Evolutionary conservation across 441 rosid species (phyloP).

Genomic region (Croton setiger): DNA sequence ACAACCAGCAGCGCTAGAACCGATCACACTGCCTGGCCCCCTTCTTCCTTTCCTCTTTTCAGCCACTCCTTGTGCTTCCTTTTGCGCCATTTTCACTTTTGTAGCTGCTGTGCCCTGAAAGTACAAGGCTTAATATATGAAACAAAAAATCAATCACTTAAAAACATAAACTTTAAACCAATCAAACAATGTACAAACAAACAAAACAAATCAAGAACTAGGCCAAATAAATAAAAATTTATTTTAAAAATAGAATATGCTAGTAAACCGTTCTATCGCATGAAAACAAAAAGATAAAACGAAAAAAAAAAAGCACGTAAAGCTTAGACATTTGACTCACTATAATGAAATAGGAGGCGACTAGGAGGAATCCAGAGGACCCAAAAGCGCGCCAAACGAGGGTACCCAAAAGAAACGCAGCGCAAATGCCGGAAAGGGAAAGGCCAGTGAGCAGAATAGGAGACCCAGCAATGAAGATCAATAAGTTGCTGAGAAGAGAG

Average conservation of each 20-base stretch:
- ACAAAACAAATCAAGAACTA: not conserved
- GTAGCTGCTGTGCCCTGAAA: conserved; percentile 92
- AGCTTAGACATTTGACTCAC: conserved; percentile 35
- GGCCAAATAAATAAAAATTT: not conserved
- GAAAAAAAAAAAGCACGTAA: not conserved
- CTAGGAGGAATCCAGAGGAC: conserved; percentile 77
- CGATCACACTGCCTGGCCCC: conserved; percentile 91
- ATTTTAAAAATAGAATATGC: not conserved
- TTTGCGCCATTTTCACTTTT: conserved; percentile 89
- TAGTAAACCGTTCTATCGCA: not conserved
- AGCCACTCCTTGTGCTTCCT: conserved; percentile 94
- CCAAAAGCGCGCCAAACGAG: conserved; percentile 96
- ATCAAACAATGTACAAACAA: not conserved
- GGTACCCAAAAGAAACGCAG: conserved; percentile 82
- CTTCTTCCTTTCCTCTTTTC: conserved; percentile 93
- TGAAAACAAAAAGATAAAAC: not conserved
- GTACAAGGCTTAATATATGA: not conserved
- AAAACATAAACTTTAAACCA: not conserved
- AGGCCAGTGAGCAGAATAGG: conserved; percentile 82
- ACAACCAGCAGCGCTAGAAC: conserved; percentile 96
- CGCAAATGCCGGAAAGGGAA: conserved; percentile 63
- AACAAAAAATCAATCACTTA: not conserved
- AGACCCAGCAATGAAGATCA: conserved; percentile 66
- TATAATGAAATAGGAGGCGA: conserved; percentile 74
- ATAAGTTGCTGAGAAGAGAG: conserved; percentile 59